Evolutionary conservation across 306 rosid genomes (phyloP).

Genomic region (Glycyrrhiza uralensis): DNA sequence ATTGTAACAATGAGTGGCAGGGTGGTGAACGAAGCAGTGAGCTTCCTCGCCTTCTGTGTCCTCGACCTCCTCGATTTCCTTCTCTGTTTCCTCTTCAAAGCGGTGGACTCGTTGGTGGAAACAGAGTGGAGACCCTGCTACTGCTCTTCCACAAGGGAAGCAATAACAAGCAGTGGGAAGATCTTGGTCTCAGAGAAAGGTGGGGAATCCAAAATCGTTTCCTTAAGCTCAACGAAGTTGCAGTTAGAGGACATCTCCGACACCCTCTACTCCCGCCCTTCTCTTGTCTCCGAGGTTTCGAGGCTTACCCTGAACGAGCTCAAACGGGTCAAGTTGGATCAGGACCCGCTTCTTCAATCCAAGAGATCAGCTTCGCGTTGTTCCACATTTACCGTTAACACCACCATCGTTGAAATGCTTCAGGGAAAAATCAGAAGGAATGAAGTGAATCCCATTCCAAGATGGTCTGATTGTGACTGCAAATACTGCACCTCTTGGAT

Average conservation of each 20-base stretch:
- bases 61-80: conserved; percentile 65
- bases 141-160: conserved; percentile 68
- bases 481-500: conserved; percentile 62
- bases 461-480: conserved; percentile 98
- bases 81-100: conserved; percentile 61
- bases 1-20: conserved; percentile 35
- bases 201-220: conserved; percentile 70
- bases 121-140: conserved; percentile 81
- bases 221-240: conserved; percentile 52
- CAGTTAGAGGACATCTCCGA: conserved; percentile 82
- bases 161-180: conserved; percentile 63
- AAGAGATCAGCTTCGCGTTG: conserved; percentile 12
- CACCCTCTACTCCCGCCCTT: conserved; percentile 79
- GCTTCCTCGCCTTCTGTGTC: conserved; percentile 57
- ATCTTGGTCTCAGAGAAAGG: conserved; percentile 83
- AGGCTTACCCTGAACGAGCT: conserved; percentile 45
- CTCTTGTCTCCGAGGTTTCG: conserved; percentile 63
- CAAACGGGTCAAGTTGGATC: conserved; percentile 37
- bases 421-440: conserved; percentile 53
- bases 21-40: conserved; percentile 57
- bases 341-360: conserved; percentile 11
- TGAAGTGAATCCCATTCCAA: conserved; percentile 34
- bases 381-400: conserved; percentile 44
- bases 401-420: conserved; percentile 77
- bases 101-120: conserved; percentile 68